Base-by-base conservation (phyloP, 2,329 filamentous ascomycete species). In the Alternaria brassicicola region DNA sequence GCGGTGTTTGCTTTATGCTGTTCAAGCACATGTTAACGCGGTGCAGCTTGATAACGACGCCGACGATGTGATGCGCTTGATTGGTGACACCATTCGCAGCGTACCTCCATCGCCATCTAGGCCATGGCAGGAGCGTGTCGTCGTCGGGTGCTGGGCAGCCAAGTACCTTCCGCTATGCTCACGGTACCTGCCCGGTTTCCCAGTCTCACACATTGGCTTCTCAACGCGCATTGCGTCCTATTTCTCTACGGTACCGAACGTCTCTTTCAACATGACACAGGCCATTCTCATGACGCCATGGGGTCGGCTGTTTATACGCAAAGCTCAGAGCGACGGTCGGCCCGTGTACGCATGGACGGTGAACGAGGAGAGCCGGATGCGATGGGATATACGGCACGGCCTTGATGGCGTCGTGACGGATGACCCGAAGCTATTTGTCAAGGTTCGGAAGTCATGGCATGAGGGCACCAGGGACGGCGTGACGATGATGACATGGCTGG, bases 341-440 rank as follows among this genome's bases (percentile, higher is more conserved):
- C 83, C 85, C 4, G 80, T 97, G 4, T 88, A 89, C 68, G 85
- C 87, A 0, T 98, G 94, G 94, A 97, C 93, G 0, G 90, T 97
- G 49, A 97, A 98, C 73, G 85, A 89, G 13, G 84, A 86, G 62
- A 81, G 83, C 48, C 85, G 87, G 78, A 97, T 98, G 93, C 84
- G 87, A 67, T 97, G 92, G 92, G 85, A 87, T 63, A 86, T 96
- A 31, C 77, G 82, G 26, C 79, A 85, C 39, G 74, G 77, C 3
- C 79, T 96, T 1, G 91, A 96, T 67, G 93, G 91, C 1, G 89
- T 97, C 4, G 88, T 97, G 52, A 96, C 93, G 0, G 93, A 97
- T 71, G 88, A 97, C 66, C 91, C 91, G 1, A 84, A 84, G 71
- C 77, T 84, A 64, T 94, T 88, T 70, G 72, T 88, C 23, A 84